Percentiles rank a stretch among this genome's conserved stretches.
These are phyloP conservation scores for Cyberlindnera misumaiensis DNA, from an alignment of 805 yeast genomes.

Conservation along the genomic window DNA sequence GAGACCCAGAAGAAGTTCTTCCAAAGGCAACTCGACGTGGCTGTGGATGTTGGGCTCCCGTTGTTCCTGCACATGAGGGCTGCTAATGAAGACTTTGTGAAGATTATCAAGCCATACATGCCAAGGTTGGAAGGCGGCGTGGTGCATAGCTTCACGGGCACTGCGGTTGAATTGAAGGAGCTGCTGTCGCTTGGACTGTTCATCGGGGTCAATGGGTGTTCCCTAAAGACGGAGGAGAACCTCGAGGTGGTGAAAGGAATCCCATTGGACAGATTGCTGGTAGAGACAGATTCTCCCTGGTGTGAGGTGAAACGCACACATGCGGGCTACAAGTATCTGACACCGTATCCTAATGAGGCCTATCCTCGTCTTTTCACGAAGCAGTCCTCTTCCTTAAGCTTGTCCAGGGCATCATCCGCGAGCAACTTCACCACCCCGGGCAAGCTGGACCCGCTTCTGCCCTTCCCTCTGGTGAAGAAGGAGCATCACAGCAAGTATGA, in stretches of 20 bases:
- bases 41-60: slow-evolving; percentile 57
- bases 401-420: slow-evolving; percentile 1
- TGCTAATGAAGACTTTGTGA: slow-evolving; percentile 73
- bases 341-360: slow-evolving; percentile 47
- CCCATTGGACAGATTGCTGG: slow-evolving; percentile 65
- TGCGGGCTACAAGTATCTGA: slow-evolving; percentile 56
- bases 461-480: slow-evolving; percentile 59
- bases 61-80: slow-evolving; percentile 86
- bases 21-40: slow-evolving; percentile 62
- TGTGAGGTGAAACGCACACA: slow-evolving; percentile 87
- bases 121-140: slow-evolving; percentile 48
- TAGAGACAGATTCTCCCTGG: slow-evolving; percentile 99
- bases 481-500: slow-evolving; percentile 42
- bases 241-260: slow-evolving; percentile 55
- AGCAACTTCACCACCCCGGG: slow-evolving; percentile 10
- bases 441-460: slow-evolving; percentile 44
- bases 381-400: slow-evolving; percentile 14
- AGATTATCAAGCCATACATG: slow-evolving; percentile 52
- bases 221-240: slow-evolving; percentile 73
- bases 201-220: slow-evolving; percentile 90
- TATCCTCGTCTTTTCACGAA: slow-evolving; percentile 36
- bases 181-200: slow-evolving; percentile 55
- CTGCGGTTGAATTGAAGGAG: slow-evolving; percentile 51
- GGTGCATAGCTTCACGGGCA: slow-evolving; percentile 93
- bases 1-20: slow-evolving; percentile 66